These are phyloP conservation scores for Halenospora varia DNA, from an alignment of 495 filamentous ascomycete species.

Conservation along the genomic window DNA sequence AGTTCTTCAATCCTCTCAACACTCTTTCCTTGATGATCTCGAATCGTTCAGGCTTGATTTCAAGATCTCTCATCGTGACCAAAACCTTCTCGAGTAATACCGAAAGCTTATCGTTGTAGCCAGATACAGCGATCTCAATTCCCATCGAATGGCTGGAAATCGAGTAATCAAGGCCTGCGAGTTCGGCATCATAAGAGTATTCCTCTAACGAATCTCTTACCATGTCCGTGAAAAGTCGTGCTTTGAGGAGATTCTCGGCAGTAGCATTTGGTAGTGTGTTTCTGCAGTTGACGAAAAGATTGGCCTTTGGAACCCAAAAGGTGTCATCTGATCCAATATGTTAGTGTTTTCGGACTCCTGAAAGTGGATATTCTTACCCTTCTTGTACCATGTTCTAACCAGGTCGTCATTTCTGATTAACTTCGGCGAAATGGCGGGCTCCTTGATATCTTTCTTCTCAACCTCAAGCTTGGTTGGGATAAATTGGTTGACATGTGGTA, in stretches of 20 bases:
- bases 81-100: conserved; percentile 91
- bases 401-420: conserved; percentile 84
- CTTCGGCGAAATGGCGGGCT: conserved; percentile 69
- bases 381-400: conserved; percentile 94
- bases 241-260: conserved; percentile 71
- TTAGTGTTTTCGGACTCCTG: not conserved
- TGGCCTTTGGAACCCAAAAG: conserved; percentile 98
- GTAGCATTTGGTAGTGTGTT: conserved; percentile 75
- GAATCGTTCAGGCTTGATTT: conserved; percentile 80
- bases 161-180: conserved; percentile 84
- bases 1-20: conserved; percentile 72
- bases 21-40: conserved; percentile 87
- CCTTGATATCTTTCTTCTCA: conserved; percentile 81
- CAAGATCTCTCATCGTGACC: conserved; percentile 77
- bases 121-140: conserved; percentile 72
- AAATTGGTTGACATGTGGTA: conserved; percentile 94
- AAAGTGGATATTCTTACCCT: conserved; percentile 30
- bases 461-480: conserved; percentile 92
- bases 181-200: conserved; percentile 95
- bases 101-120: conserved; percentile 95
- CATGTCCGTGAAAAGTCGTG: conserved; percentile 78
- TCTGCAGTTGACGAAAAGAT: conserved; percentile 71
- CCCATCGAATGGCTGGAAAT: conserved; percentile 67
- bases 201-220: conserved; percentile 87
- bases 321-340: conserved; percentile 59